Conservation (phyloP, 2,329 filamentous ascomycete species). For the Cladosporium sp. region DNA sequence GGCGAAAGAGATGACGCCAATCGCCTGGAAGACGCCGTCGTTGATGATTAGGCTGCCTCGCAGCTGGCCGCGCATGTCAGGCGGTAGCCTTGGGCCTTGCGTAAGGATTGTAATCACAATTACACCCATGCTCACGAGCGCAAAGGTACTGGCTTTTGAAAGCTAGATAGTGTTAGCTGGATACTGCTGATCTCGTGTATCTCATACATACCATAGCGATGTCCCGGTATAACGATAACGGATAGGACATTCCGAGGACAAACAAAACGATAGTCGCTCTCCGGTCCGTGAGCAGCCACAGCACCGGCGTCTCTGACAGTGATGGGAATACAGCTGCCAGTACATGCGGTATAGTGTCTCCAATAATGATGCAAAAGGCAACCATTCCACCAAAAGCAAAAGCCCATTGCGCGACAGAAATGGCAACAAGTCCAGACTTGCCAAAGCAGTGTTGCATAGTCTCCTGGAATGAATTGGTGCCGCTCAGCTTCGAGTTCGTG, state of each 20-base stretch:
- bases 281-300: conserved; percentile 78
- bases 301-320: conserved; percentile 65
- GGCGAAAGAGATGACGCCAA: conserved; percentile 95
- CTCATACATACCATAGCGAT: conserved; percentile 74
- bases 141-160: conserved; percentile 91
- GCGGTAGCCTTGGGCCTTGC: conserved; percentile 71
- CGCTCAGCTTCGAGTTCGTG: conserved; percentile 93
- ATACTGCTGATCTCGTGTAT: neutral
- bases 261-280: conserved; percentile 84
- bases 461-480: conserved; percentile 88
- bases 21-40: conserved; percentile 85
- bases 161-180: conserved; percentile 55
- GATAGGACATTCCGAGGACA: conserved; percentile 79
- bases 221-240: conserved; percentile 88
- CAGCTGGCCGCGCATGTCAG: conserved; percentile 68
- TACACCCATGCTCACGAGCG: conserved; percentile 85
- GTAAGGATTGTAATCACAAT: conserved; percentile 86
- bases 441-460: conserved; percentile 97
- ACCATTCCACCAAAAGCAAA: conserved; percentile 99
- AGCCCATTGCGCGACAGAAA: conserved; percentile 89
- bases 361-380: conserved; percentile 94
- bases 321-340: conserved; percentile 76
- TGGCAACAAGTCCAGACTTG: conserved; percentile 78
- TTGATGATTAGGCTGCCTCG: conserved; percentile 72
- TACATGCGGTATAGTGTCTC: conserved; percentile 92